These are phyloP conservation scores for Phaffomyces opuntiae DNA, from an alignment of 805 yeast genomes.

Conservation along the genomic window DNA sequence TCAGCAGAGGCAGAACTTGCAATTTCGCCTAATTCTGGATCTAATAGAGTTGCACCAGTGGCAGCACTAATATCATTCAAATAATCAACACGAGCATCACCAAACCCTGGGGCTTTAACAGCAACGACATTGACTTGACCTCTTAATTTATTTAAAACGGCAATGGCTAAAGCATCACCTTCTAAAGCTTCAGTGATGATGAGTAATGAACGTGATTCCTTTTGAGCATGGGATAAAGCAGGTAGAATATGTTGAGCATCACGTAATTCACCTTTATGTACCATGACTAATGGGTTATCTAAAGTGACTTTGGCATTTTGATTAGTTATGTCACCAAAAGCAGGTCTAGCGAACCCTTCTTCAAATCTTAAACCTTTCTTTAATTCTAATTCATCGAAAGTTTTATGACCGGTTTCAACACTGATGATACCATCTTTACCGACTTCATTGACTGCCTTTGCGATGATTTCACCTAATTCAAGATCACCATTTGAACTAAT, in stretches of 20 bases:
- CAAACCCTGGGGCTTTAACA: slow-evolving; percentile 98
- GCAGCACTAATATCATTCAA: slow-evolving; percentile 92
- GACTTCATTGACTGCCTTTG: slow-evolving; percentile 96
- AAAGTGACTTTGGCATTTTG: slow-evolving; percentile 90
- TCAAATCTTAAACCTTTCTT: slow-evolving; percentile 98
- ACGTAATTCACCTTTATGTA: slow-evolving; percentile 27
- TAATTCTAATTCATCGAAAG: slow-evolving; percentile 93
- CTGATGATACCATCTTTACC: slow-evolving; percentile 99
- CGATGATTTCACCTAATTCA: slow-evolving; percentile 86
- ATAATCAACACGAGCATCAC: slow-evolving; percentile 96
- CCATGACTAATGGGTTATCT: slow-evolving; percentile 82
- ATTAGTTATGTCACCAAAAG: slow-evolving; percentile 74
- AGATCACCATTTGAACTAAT: slow-evolving; percentile 95
- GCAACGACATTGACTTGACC: slow-evolving; percentile 98
- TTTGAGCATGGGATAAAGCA: slow-evolving; percentile 86
- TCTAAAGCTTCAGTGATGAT: slow-evolving; percentile 94
- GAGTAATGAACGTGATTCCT: slow-evolving; percentile 85
- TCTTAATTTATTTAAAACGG: slow-evolving; percentile 93
- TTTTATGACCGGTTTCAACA: slow-evolving; percentile 93
- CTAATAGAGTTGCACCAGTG: slow-evolving; percentile 80
- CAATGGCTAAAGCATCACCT: slow-evolving; percentile 98
- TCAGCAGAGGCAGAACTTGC: slow-evolving; percentile 92
- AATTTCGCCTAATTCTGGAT: slow-evolving; percentile 92
- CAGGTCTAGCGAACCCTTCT: slow-evolving; percentile 95
- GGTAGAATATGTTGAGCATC: slow-evolving; percentile 59